phyloP scores from a whole-genome alignment of 2,329 filamentous ascomycete species.

The Microsporum ferrugineum region DNA sequence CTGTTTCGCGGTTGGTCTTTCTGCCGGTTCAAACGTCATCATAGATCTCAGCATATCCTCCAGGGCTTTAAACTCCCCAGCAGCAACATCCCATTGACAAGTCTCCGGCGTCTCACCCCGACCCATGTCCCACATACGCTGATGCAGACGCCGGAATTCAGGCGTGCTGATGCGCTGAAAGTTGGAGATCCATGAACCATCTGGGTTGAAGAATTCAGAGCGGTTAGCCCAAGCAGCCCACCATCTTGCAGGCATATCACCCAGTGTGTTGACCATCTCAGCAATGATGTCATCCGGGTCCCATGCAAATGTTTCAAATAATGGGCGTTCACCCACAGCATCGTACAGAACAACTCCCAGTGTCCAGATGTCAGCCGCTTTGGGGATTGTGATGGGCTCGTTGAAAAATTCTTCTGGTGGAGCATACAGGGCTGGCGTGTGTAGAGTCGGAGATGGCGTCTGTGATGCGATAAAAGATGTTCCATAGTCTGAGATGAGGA shows the following conservation, averaged over 20 bases:
- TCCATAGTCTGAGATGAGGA: conserved; percentile 20
- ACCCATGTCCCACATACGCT: conserved; percentile 17
- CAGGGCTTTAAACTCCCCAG: conserved; percentile 15
- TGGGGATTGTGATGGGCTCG: conserved; percentile 11
- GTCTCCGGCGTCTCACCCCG: conserved; percentile 16
- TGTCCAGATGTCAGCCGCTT: conserved; percentile 18
- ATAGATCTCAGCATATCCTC: conserved; percentile 17
- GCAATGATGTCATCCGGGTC: conserved; percentile 16
- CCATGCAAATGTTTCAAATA: conserved; percentile 19
- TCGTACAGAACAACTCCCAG: conserved; percentile 17
- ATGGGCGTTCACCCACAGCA: conserved; percentile 15
- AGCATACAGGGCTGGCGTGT: conserved; percentile 16
- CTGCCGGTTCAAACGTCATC: conserved; percentile 16
- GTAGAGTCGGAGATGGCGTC: conserved; percentile 15
- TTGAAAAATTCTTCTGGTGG: conserved; percentile 17
- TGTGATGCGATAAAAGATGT: conserved; percentile 16
- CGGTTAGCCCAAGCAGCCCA: conserved; percentile 15
- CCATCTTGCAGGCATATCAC: conserved; percentile 13
- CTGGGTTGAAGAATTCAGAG: conserved; percentile 16
- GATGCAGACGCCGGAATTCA: conserved; percentile 11
- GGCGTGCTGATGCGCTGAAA: conserved; percentile 15
- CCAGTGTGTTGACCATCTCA: conserved; percentile 19
- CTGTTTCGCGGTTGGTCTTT: conserved; percentile 15
- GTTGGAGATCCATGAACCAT: conserved; percentile 16
- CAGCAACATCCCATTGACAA: conserved; percentile 18